These are phyloP conservation scores for Triangularia setosa DNA, from an alignment of 2,329 filamentous ascomycete genomes.

Conservation along the genomic window DNA sequence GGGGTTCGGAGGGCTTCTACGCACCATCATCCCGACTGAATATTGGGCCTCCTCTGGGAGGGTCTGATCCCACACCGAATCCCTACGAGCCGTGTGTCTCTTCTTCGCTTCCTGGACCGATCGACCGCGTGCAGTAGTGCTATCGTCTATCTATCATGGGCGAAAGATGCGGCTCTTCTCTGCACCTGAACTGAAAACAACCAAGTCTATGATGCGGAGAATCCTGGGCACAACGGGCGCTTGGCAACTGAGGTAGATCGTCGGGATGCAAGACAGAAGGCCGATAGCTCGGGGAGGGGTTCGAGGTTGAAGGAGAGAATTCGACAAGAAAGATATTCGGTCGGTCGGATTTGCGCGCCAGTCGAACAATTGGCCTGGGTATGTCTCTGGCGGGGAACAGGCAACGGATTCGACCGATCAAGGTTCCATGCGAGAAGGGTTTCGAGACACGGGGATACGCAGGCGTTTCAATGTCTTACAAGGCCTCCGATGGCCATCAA, in stretches of 20 bases:
- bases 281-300: background rate
- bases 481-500: background rate
- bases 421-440: slow-evolving; percentile 15
- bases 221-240: background rate
- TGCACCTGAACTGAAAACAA: background rate
- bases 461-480: slow-evolving; percentile 10
- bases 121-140: slow-evolving; percentile 8
- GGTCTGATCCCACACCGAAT: slow-evolving; percentile 31
- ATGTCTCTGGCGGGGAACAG: background rate
- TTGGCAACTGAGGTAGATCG: background rate
- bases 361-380: background rate
- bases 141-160: slow-evolving; percentile 24
- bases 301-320: background rate
- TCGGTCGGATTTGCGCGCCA: background rate
- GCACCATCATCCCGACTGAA: slow-evolving; percentile 49
- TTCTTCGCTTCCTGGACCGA: slow-evolving; percentile 9
- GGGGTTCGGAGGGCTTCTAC: slow-evolving; percentile 26
- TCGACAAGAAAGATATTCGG: background rate
- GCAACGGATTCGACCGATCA: slow-evolving; percentile 10
- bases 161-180: slow-evolving; percentile 6
- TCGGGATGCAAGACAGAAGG: background rate
- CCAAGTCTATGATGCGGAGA: background rate
- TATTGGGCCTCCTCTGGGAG: slow-evolving; percentile 36
- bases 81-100: slow-evolving; percentile 9
- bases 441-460: slow-evolving; percentile 5